Base-by-base conservation (phyloP, 768 basidiomycete species). In the Phylloporus arenicola region DNA sequence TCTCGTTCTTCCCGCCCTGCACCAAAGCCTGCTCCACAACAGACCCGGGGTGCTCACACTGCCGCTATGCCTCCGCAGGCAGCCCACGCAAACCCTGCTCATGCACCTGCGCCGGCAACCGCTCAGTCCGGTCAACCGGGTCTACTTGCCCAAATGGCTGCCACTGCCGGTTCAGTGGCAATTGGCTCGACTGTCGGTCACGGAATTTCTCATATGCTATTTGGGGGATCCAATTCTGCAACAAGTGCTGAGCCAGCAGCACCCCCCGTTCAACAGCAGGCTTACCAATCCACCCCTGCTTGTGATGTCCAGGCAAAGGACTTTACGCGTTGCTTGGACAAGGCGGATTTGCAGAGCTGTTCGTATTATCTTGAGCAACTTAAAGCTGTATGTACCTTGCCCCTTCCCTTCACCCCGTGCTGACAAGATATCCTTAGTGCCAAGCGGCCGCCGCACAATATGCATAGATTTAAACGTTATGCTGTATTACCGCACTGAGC, bases 151-250 rank as follows among this genome's bases (percentile, higher is more conserved):
- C 86, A 88, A 62, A 92, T 92, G 88, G 90, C 90, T 47, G 86
- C 88, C 6, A 91, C 92, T 6, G 92, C 91, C 24, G 92, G 91
- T 54, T 88, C 88, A 50, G 91, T 94, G 44, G 92, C 91, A 6
- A 74, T 90, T 43, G 92, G 92, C 22, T 92, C 88, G 8, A 84
- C 83, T 49, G 80, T 95, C 55, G 92, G 91, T 40, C 92, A 95
- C 64, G 92, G 92, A n/a, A 64, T 95, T 56, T 91, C 88, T 37
- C 79, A 68, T 67, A 91, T 93, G 89, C 80, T 94, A 53, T 95
- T 93, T 59, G 92, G 92, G 42, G 83, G 88, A 51, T 72, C 77
- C 47, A 67, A 67, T 33, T 70, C 72, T 0, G 51, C 68, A 6
- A 68, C 75, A 33, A 59, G 78, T 13, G 66, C 76, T 2, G 76